phyloP scores from a whole-genome alignment of 2,329 filamentous ascomycete genomes.

The Nannizziopsis arthrosporioides region DNA sequence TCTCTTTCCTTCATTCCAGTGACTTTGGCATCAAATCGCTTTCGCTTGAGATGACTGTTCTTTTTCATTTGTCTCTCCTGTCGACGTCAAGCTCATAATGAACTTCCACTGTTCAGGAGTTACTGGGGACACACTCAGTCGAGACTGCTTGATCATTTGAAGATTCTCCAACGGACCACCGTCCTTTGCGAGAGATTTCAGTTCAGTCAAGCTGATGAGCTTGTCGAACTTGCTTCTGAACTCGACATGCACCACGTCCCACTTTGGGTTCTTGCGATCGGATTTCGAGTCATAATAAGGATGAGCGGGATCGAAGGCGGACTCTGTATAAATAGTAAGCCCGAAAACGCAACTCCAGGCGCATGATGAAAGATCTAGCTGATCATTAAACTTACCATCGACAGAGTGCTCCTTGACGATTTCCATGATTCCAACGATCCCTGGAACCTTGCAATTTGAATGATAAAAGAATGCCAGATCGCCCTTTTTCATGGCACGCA shows the following conservation, averaged over 20 bases:
- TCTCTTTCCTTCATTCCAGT: neutral
- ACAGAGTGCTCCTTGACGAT: constrained; percentile 73
- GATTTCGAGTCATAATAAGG: constrained; percentile 79
- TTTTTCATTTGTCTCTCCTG: constrained; percentile 15
- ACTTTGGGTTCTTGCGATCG: constrained; percentile 57
- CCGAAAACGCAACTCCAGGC: constrained; percentile 18
- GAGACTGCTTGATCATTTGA: constrained; percentile 71
- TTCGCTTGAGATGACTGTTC: neutral
- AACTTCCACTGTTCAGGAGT: constrained; percentile 38
- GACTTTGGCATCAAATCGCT: neutral
- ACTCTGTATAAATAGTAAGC: constrained; percentile 37
- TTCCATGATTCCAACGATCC: constrained; percentile 78
- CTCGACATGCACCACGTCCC: constrained; percentile 80
- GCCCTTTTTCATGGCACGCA: constrained; percentile 80
- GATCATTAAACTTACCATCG: constrained; percentile 46
- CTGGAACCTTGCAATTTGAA: constrained; percentile 80
- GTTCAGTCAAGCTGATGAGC: constrained; percentile 57
- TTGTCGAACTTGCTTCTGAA: constrained; percentile 72
- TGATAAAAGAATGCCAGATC: constrained; percentile 97
- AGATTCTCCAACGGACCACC: constrained; percentile 55
- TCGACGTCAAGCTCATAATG: constrained; percentile 34
- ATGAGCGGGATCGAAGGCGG: constrained; percentile 57
- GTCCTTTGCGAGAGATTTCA: constrained; percentile 52
- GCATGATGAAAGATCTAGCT: neutral
- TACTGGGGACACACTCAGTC: constrained; percentile 61